Evolutionary conservation across 2,329 filamentous ascomycete species (phyloP).

Genomic region (Diaporthe helianthi): DNA sequence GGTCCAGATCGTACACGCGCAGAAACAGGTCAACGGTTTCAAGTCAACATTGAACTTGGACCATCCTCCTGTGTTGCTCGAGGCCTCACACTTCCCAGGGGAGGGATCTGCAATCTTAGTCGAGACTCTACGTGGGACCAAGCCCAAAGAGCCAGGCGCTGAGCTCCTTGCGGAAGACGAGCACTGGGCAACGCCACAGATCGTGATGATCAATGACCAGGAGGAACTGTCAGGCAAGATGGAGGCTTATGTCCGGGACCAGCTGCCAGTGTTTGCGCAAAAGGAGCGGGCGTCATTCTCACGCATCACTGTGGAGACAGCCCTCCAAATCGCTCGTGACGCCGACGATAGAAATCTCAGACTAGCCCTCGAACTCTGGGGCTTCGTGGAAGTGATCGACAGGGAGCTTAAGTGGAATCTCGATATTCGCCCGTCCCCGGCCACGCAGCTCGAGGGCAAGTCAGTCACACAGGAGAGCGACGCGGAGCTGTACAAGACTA

Average conservation of each 20-base stretch:
- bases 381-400: slow-evolving; percentile 69
- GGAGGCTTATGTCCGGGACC: slow-evolving; percentile 66
- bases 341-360: slow-evolving; percentile 62
- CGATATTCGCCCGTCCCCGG: slow-evolving; percentile 53
- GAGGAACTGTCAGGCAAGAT: slow-evolving; percentile 67
- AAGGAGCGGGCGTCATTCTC: slow-evolving; percentile 68
- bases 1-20: slow-evolving; percentile 67
- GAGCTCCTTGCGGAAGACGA: slow-evolving; percentile 45
- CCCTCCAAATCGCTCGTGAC: slow-evolving; percentile 52
- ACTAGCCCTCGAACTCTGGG: slow-evolving; percentile 69
- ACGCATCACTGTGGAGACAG: slow-evolving; percentile 62
- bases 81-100: slow-evolving; percentile 66
- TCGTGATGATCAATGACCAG: slow-evolving; percentile 66
- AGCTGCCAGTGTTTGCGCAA: slow-evolving; percentile 63
- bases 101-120: slow-evolving; percentile 53
- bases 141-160: slow-evolving; percentile 43
- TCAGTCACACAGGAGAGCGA: slow-evolving; percentile 61
- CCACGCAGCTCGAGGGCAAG: slow-evolving; percentile 48
- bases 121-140: slow-evolving; percentile 50
- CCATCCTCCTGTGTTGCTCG: slow-evolving; percentile 58
- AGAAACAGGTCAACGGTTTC: slow-evolving; percentile 63
- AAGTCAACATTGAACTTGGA: slow-evolving; percentile 58
- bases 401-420: slow-evolving; percentile 69
- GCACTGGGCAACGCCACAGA: slow-evolving; percentile 45
- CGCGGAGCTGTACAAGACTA: slow-evolving; percentile 65